These are phyloP conservation scores for Ciborinia camelliae DNA, from an alignment of 2,329 filamentous ascomycete species.

Conservation along the genomic window DNA sequence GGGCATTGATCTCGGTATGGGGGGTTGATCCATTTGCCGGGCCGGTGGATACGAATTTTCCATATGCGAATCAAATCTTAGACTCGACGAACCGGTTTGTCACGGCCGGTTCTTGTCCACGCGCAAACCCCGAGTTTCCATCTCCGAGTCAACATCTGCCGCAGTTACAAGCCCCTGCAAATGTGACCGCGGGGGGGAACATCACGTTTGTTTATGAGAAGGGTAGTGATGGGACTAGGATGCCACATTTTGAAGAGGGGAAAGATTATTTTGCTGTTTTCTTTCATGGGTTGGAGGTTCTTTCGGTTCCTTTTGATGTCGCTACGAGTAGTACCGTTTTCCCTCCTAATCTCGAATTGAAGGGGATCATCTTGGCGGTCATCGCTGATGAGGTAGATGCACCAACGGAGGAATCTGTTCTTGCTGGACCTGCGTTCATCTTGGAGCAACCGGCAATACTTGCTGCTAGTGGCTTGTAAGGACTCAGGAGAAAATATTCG, in stretches of 20 bases:
- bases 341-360: conserved; percentile 39
- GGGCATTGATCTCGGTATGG: conserved; percentile 44
- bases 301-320: conserved; percentile 40
- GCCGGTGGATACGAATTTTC: conserved; percentile 43
- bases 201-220: conserved; percentile 37
- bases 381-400: conserved; percentile 40
- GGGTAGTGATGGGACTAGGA: conserved; percentile 24
- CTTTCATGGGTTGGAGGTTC: conserved; percentile 41
- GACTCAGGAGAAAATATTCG: background rate
- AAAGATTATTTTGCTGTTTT: conserved; percentile 42
- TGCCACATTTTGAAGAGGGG: conserved; percentile 33
- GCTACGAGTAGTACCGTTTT: conserved; percentile 38
- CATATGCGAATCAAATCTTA: conserved; percentile 44
- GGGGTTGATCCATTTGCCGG: conserved; percentile 42
- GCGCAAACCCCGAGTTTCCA: conserved; percentile 41
- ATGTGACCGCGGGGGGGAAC: conserved; percentile 36
- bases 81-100: conserved; percentile 39
- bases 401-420: conserved; percentile 39
- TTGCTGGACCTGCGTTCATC: conserved; percentile 42
- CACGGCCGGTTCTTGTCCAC: conserved; percentile 38
- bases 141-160: conserved; percentile 40
- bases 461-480: background rate
- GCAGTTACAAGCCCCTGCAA: conserved; percentile 32
- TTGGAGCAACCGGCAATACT: conserved; percentile 38
- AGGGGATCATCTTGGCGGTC: conserved; percentile 40